Conservation (phyloP, 305 asterid species). For the Coffea humblotiana region DNA sequence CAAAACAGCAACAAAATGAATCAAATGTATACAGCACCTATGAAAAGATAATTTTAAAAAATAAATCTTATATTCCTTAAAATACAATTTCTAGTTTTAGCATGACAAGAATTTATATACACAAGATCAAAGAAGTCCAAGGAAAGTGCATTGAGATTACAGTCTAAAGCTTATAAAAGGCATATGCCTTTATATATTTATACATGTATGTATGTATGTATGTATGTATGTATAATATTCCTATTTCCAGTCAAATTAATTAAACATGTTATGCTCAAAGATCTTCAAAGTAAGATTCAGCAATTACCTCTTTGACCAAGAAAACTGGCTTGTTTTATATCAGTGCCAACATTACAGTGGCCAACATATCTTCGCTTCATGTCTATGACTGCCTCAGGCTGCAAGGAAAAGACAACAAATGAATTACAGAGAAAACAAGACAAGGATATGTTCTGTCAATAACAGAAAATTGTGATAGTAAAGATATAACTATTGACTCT, state of each 20-base stretch:
- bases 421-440: conserved; percentile 10
- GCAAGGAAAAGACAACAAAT: conserved; percentile 35
- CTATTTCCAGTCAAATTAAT: conserved; percentile 7
- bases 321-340: conserved; percentile 97
- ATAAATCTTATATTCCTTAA: neutral
- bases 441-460: neutral
- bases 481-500: neutral
- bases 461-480: neutral
- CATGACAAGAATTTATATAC: neutral
- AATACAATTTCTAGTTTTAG: neutral
- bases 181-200: neutral
- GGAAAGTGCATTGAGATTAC: neutral
- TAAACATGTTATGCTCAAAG: conserved; percentile 1
- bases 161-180: neutral
- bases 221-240: neutral
- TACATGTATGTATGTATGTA: too few relatives aligned
- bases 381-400: conserved; percentile 85
- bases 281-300: conserved; percentile 4
- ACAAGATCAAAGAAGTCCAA: neutral
- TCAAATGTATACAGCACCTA: neutral
- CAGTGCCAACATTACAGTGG: conserved; percentile 92
- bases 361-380: conserved; percentile 94
- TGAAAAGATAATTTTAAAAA: neutral
- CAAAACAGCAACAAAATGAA: neutral
- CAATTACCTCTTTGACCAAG: conserved; percentile 82